These are phyloP conservation scores for Penicillium aurantiogriseum DNA, from an alignment of 2,329 filamentous ascomycete species.

Conservation along the genomic window DNA sequence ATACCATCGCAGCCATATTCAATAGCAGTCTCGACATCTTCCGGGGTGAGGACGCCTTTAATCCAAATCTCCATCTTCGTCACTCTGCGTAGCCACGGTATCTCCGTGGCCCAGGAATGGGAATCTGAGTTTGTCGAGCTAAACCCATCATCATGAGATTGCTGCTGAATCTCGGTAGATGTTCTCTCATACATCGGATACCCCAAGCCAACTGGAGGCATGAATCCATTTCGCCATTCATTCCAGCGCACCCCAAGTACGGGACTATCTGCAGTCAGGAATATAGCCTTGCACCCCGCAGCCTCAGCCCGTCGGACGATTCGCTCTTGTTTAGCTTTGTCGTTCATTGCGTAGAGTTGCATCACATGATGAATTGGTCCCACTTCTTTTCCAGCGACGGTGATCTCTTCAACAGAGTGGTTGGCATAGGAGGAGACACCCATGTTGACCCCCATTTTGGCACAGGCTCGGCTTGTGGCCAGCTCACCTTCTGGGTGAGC, in stretches of 20 bases:
- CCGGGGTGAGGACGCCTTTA: slow-evolving; percentile 32
- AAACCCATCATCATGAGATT: slow-evolving; percentile 27
- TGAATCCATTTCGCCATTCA: slow-evolving; percentile 54
- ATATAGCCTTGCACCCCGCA: slow-evolving; percentile 49
- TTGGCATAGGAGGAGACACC: slow-evolving; percentile 51
- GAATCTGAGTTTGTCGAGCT: slow-evolving; percentile 22
- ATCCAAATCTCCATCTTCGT: slow-evolving; percentile 48
- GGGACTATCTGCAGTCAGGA: slow-evolving; percentile 56
- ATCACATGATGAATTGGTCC: slow-evolving; percentile 24
- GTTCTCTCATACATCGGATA: slow-evolving; percentile 39
- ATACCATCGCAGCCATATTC: slow-evolving; percentile 39
- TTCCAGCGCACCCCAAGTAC: slow-evolving; percentile 54
- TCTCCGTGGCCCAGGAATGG: slow-evolving; percentile 49
- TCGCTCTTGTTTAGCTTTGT: slow-evolving; percentile 25
- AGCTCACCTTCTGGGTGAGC: slow-evolving; percentile 55
- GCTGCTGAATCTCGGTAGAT: slow-evolving; percentile 22
- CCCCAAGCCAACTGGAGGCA: slow-evolving; percentile 42
- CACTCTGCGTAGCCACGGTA: slow-evolving; percentile 49
- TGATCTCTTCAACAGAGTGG: slow-evolving; percentile 48
- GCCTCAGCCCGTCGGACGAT: slow-evolving; percentile 32
- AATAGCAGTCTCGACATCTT: slow-evolving; percentile 38
- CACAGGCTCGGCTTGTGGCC: slow-evolving; percentile 50
- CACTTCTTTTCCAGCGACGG: slow-evolving; percentile 26
- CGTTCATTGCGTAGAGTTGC: slow-evolving; percentile 29
- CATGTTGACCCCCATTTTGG: slow-evolving; percentile 46